These are phyloP conservation scores for Priceomyces castillae DNA, from an alignment of 805 yeast genomes.

Conservation along the genomic window DNA sequence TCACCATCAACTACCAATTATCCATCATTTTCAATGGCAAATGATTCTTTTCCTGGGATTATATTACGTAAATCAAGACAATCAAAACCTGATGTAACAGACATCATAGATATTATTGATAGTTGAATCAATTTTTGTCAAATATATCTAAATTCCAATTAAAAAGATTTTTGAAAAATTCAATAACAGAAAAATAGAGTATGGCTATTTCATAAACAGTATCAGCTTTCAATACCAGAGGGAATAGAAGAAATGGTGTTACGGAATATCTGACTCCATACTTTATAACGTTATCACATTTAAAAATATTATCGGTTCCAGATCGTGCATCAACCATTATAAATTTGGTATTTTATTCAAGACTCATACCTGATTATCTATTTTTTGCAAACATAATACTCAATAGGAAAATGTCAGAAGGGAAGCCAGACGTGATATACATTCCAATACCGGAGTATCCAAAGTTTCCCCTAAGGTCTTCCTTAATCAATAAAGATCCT, in stretches of 20 bases:
- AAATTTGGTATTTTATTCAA: neutral
- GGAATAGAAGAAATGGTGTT: too few species aligned
- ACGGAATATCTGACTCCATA: neutral
- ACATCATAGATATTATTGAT: neutral
- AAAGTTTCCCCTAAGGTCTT: slow-evolving; percentile 69
- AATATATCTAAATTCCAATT: too few species aligned
- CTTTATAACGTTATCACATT: too few species aligned
- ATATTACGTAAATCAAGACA: neutral
- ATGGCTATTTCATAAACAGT: too few species aligned
- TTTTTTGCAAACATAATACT: neutral
- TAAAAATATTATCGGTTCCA: too few species aligned
- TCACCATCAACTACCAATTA: neutral
- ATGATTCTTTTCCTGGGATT: neutral
- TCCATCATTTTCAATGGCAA: neutral
- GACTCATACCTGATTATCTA: neutral
- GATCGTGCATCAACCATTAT: neutral
- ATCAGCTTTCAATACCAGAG: too few species aligned
- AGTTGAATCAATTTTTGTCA: too few species aligned
- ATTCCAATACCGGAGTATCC: slow-evolving; percentile 70
- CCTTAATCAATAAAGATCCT: slow-evolving; percentile 79
- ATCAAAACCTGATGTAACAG: neutral
- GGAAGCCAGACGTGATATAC: slow-evolving; percentile 13
- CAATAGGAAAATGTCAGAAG: neutral
- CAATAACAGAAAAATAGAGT: too few species aligned
- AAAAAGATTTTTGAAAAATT: too few species aligned